Percentiles rank a stretch among this genome's conserved stretches.
These are phyloP conservation scores for Talaromyces piceae DNA, from an alignment of 2,329 filamentous ascomycete species.

Conservation along the genomic window DNA sequence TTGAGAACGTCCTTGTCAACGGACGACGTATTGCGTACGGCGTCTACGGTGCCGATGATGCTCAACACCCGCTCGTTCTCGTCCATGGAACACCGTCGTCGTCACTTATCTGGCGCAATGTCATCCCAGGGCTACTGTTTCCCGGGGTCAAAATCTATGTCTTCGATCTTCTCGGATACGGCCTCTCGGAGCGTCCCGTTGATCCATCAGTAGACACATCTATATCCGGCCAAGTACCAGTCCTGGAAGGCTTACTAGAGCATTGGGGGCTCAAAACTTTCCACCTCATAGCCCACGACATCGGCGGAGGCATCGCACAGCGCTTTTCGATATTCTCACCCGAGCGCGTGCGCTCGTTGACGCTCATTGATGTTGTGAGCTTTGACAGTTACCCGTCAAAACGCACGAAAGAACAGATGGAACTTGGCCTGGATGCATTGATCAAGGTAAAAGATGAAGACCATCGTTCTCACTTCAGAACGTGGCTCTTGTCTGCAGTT, in stretches of 20 bases:
- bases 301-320: conserved; percentile 26
- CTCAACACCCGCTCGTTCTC: conserved; percentile 19
- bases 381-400: conserved; percentile 30
- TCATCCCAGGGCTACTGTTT: conserved; percentile 17
- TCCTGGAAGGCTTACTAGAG: conserved; percentile 20
- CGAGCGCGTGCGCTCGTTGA: conserved; percentile 18
- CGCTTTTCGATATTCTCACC: conserved; percentile 20
- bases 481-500: conserved; percentile 12
- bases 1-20: conserved; percentile 20
- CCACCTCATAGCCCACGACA: conserved; percentile 26
- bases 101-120: conserved; percentile 28
- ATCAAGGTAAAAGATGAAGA: conserved; percentile 16
- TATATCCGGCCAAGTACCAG: conserved; percentile 25
- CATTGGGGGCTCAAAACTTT: conserved; percentile 20
- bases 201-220: conserved; percentile 23
- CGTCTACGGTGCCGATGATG: conserved; percentile 17
- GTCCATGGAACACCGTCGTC: conserved; percentile 29
- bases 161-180: conserved; percentile 28
- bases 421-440: conserved; percentile 20
- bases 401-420: conserved; percentile 25
- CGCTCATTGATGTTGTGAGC: conserved; percentile 25
- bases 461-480: conserved; percentile 20
- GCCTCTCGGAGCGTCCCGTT: conserved; percentile 26
- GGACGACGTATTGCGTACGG: conserved; percentile 23
- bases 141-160: conserved; percentile 20